phyloP scores from a whole-genome alignment of 306 rosid species.

The Inga oerstediana region DNA sequence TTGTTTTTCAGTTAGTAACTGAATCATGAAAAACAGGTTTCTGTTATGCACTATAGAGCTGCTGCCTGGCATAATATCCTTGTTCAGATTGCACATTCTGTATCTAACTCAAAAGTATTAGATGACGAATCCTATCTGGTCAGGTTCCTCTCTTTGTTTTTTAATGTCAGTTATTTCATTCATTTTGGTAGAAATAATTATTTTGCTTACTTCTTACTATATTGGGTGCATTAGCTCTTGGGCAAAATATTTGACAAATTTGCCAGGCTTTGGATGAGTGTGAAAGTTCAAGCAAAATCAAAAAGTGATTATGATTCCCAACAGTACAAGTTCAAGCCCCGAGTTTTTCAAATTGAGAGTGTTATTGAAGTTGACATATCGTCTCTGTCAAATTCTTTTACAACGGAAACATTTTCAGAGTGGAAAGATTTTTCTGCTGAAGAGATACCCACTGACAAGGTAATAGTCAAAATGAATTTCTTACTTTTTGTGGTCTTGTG shows the following conservation, averaged over 20 bases:
- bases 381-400: conserved; percentile 40
- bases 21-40: conserved; percentile 50
- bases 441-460: conserved; percentile 39
- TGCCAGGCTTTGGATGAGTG: conserved; percentile 67
- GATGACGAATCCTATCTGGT: conserved; percentile 69
- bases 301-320: conserved; percentile 62
- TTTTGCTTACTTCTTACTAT: conserved; percentile 29
- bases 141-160: conserved; percentile 28
- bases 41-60: conserved; percentile 55
- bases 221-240: conserved; percentile 59
- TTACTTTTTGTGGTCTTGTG: not conserved
- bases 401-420: conserved; percentile 56
- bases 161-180: conserved; percentile 22
- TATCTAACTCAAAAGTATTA: conserved; percentile 61
- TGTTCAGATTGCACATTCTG: conserved; percentile 61
- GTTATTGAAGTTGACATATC: conserved; percentile 72
- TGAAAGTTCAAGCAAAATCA: conserved; percentile 57
- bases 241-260: conserved; percentile 62
- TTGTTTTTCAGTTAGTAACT: conserved; percentile 22
- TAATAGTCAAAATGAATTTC: conserved; percentile 29
- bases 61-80: conserved; percentile 60
- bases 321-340: conserved; percentile 74
- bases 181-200: conserved; percentile 2
- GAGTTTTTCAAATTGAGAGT: conserved; percentile 66
- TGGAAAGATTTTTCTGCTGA: conserved; percentile 67